Evolutionary conservation across 176 grass and related monocot genomes (phyloP).

Genomic region (Carex parvula): DNA sequence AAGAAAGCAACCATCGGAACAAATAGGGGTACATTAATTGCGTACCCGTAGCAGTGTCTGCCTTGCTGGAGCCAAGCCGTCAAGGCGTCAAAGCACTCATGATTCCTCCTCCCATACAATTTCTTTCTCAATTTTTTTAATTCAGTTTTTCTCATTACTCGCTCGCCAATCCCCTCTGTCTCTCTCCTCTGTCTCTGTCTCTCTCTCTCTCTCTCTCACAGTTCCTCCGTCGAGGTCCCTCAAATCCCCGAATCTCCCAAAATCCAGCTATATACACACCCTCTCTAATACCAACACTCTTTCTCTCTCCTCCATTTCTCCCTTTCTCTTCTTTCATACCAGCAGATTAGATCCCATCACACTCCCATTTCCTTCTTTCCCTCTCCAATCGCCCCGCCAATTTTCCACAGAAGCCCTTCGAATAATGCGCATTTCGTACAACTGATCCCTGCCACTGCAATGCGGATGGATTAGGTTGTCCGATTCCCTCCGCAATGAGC

Average conservation of each 20-base stretch:
- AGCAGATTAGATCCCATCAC: constrained; percentile 8
- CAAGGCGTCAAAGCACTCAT: constrained; percentile 15
- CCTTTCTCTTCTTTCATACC: constrained; percentile 8
- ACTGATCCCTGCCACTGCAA: background rate
- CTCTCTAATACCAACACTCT: constrained; percentile 22
- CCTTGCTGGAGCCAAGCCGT: constrained; percentile 21
- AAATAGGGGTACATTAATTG: constrained; percentile 6
- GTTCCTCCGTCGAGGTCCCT: background rate
- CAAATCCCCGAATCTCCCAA: constrained; percentile 21
- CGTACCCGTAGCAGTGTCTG: background rate
- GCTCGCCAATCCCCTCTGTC: background rate
- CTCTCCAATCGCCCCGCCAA: constrained; percentile 26
- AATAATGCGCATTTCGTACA: background rate
- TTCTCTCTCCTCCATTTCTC: background rate
- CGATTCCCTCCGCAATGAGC: constrained; percentile 11
- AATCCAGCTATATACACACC: constrained; percentile 15
- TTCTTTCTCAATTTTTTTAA: constrained; percentile 8
- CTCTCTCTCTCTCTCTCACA: constrained; percentile 1
- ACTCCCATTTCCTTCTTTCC: constrained; percentile 33
- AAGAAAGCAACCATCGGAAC: background rate
- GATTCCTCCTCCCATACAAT: constrained; percentile 11
- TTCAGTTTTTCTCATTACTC: background rate
- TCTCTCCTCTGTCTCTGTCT: background rate
- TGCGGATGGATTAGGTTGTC: constrained; percentile 25
- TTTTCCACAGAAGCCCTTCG: background rate